Conservation (phyloP, 805 yeast genomes). For the Ogataea ganodermae region DNA sequence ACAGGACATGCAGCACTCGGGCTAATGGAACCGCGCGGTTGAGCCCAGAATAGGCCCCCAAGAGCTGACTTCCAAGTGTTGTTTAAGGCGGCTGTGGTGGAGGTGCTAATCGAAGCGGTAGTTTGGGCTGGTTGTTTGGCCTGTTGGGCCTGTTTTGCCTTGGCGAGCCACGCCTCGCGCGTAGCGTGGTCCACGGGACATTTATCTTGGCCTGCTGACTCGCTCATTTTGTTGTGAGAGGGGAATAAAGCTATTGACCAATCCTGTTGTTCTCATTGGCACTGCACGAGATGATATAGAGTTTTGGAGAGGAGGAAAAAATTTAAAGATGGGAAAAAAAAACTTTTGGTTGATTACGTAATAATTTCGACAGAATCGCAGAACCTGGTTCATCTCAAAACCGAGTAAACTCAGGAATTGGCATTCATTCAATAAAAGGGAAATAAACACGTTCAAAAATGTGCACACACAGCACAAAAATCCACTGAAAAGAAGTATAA, state of each 20-base stretch:
- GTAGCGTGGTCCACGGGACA: slow-evolving; percentile 76
- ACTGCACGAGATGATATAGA: too few relatives aligned
- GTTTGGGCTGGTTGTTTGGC: background rate
- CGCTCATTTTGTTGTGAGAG: slow-evolving; percentile 9
- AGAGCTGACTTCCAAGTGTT: background rate
- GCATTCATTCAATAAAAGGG: too few relatives aligned
- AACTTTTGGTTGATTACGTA: background rate
- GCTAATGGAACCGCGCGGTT: background rate
- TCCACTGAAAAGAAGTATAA: background rate
- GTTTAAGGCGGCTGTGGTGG: background rate
- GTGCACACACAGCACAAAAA: background rate
- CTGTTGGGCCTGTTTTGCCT: slow-evolving; percentile 26
- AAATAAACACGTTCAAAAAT: background rate
- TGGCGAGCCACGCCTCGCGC: slow-evolving; percentile 57
- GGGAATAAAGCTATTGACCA: slow-evolving; percentile 13
- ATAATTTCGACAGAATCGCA: background rate
- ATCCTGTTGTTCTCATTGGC: slow-evolving; percentile 19
- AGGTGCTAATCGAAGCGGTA: background rate
- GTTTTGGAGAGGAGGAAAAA: too few relatives aligned
- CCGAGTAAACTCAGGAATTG: too few relatives aligned
- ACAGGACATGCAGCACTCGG: background rate
- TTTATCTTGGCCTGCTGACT: slow-evolving; percentile 32
- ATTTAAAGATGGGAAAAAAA: background rate
- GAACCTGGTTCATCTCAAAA: too few relatives aligned
- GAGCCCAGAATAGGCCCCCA: slow-evolving; percentile 26